Evolutionary conservation across 768 basidiomycete species (phyloP), one percentile per base, ranked within the genome.

Genomic region (Hemileccinum impolitum): DNA sequence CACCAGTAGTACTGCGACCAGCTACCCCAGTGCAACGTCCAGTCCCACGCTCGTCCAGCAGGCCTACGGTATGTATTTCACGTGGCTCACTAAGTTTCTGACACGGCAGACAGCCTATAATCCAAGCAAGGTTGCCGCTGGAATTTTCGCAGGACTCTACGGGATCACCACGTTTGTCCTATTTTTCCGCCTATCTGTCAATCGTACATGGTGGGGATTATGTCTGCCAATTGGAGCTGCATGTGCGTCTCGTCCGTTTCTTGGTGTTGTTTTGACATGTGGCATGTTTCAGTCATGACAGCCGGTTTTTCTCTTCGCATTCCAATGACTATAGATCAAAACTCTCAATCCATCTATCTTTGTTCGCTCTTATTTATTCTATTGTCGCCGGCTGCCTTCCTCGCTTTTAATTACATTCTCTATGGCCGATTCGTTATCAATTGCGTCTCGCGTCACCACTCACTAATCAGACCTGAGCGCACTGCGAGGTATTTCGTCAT

Each of bases 391-490:
- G 55, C 64, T 4, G 46, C 57, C 2, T 69, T 63, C 38, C 52
- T 70, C 17, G 68, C 70, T 14, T 70, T 66, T 35, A 60, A 69
- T 44, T 69, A 67, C 39, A 64, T 70, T 19, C 44, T 67, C 9
- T 69, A 66, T 19, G 66, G 70, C 3, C 54, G 55, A 18, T 57
- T 70, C 14, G 36, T 65, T 0, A 36, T 54, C 39, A 40, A 37
- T 12, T 64, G 56, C 8, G 48, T 58, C 13, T 48, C 56, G 1
- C 55, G 48, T 38, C 50, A 39, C 9, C 52, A 67, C 36, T 61
- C 61, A 8, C 28, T 54, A 19, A 58, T 69, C 41, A 49, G 46
- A 25, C 68, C 67, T 12, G 57, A 63, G 37, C 56, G 49, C 28
- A 57, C 62, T 0, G 59, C 58, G 2, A 38, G 30, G 28, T 56